Conservation (phyloP, 768 basidiomycete species). For the Kwoniella mangroviensis region DNA sequence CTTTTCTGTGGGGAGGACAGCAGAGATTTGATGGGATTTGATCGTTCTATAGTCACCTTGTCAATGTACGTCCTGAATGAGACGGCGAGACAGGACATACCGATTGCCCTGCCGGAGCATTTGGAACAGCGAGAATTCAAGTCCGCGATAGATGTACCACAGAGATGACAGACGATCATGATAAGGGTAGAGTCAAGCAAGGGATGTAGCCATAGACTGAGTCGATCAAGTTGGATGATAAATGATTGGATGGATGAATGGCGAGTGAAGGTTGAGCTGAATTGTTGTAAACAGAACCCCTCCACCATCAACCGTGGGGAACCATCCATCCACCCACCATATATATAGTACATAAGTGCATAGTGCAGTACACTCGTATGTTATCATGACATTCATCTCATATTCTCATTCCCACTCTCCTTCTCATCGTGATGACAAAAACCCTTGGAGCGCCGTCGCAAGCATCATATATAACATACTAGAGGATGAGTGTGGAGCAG, state of each 20-base stretch:
- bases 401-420: too few relatives aligned
- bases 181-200: background rate
- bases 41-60: constrained; percentile 8
- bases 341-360: too few relatives aligned
- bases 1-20: constrained; percentile 14
- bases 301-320: too few relatives aligned
- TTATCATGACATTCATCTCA: too few relatives aligned
- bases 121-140: constrained; percentile 7
- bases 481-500: background rate
- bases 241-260: too few relatives aligned
- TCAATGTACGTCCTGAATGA: background rate
- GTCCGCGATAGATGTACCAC: constrained; percentile 16
- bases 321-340: too few relatives aligned
- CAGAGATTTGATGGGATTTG: constrained; percentile 14
- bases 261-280: too few relatives aligned
- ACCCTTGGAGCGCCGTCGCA: too few relatives aligned
- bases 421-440: too few relatives aligned
- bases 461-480: background rate
- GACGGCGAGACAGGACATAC: constrained; percentile 9
- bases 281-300: too few relatives aligned
- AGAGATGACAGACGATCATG: constrained; percentile 27
- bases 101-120: constrained; percentile 23
- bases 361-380: too few relatives aligned
- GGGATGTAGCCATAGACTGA: background rate
- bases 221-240: too few relatives aligned